phyloP scores from a whole-genome alignment of 306 rosid species.

The Betula pendula region DNA sequence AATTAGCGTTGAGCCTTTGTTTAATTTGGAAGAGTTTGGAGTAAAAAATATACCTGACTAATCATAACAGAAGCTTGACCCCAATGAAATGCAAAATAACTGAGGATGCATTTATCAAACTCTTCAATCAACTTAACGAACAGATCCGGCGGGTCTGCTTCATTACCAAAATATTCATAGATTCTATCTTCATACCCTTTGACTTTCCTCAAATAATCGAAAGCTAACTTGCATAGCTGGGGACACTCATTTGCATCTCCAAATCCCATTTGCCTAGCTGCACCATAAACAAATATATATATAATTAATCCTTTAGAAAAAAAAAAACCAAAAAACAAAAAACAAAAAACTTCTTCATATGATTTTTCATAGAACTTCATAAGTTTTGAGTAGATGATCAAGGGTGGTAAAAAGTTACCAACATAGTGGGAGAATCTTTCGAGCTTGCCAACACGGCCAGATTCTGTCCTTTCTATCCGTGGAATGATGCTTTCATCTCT shows the following conservation, averaged over 20 bases:
- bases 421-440: constrained; percentile 78
- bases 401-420: constrained; percentile 35
- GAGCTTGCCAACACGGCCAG: constrained; percentile 56
- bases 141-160: constrained; percentile 41
- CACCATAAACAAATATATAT: not conserved
- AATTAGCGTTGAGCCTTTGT: not conserved
- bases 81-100: constrained; percentile 86
- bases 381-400: too few species aligned
- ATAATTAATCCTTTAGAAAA: not conserved
- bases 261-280: constrained; percentile 83
- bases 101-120: constrained; percentile 69
- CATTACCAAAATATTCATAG: constrained; percentile 47
- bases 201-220: constrained; percentile 50
- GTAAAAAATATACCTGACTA: constrained; percentile 44
- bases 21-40: not conserved
- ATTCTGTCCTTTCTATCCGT: constrained; percentile 35
- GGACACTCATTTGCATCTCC: constrained; percentile 54
- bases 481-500: constrained; percentile 39
- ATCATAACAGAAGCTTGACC: constrained; percentile 54
- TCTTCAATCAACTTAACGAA: constrained; percentile 53
- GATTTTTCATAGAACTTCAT: too few species aligned
- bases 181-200: constrained; percentile 58
- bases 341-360: too few species aligned
- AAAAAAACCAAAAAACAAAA: too few species aligned
- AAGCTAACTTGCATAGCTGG: constrained; percentile 53